phyloP scores from a whole-genome alignment of 2,329 filamentous ascomycete genomes.

The Sporothrix pseudoabietina region DNA sequence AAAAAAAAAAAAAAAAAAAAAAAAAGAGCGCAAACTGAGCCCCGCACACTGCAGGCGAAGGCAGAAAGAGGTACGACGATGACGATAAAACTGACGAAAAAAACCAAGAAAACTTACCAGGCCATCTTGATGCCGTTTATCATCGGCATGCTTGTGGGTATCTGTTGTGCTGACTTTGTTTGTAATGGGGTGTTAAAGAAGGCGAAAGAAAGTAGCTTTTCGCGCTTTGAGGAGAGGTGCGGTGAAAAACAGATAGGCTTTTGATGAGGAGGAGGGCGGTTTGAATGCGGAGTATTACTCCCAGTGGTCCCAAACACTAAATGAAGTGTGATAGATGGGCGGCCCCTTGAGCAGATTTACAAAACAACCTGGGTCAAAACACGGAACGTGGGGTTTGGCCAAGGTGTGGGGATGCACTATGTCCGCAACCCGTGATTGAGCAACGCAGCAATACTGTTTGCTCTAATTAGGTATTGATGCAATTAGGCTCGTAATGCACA shows the following conservation, averaged over 20 bases:
- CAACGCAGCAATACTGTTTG: background rate
- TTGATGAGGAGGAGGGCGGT: background rate
- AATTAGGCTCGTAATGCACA: background rate
- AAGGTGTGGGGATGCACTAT: conserved; percentile 12
- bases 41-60: background rate
- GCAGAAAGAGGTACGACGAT: background rate
- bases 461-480: background rate
- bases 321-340: background rate
- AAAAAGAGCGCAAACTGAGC: conserved; percentile 12
- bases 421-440: background rate
- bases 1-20: conserved; percentile 7
- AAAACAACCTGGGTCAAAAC: conserved; percentile 10
- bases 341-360: conserved; percentile 24
- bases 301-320: conserved; percentile 12
- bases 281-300: background rate
- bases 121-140: conserved; percentile 74
- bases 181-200: background rate
- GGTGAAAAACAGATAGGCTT: background rate
- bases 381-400: conserved; percentile 17
- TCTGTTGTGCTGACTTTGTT: background rate
- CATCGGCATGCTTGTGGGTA: conserved; percentile 58
- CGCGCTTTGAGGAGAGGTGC: background rate
- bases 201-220: background rate
- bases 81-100: conserved; percentile 29
- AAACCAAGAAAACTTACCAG: conserved; percentile 57